A percentile compares a stretch with the other conserved stretches of the same genome.
phyloP scores from a whole-genome alignment of 176 grass and related monocot species.

The Avena eriantha region DNA sequence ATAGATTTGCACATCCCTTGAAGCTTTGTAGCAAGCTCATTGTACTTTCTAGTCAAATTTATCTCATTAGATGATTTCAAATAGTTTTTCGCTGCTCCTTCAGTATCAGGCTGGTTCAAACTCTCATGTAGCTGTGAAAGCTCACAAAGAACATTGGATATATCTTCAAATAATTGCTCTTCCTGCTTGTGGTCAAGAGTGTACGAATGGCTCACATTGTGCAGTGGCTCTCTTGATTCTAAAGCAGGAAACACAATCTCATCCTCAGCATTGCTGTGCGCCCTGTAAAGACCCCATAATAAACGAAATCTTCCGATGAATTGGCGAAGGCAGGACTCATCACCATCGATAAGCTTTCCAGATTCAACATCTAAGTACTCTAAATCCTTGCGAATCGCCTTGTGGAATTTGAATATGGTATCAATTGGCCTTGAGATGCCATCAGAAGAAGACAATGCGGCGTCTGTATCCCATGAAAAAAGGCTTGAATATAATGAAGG shows the following conservation, averaged over 20 bases:
- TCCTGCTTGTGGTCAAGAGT: slow-evolving; percentile 99
- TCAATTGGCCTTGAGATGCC: slow-evolving; percentile 86
- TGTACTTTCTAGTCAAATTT: slow-evolving; percentile 74
- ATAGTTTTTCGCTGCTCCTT: slow-evolving; percentile 33
- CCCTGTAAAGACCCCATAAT: slow-evolving; percentile 93
- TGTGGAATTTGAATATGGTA: slow-evolving; percentile 99
- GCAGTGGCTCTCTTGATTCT: slow-evolving; percentile 92
- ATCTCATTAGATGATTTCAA: slow-evolving; percentile 29
- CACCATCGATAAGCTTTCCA: slow-evolving; percentile 82
- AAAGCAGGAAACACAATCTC: slow-evolving; percentile 98
- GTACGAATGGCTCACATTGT: slow-evolving; percentile 98
- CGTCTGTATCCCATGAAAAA: slow-evolving; percentile 84
- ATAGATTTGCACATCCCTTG: slow-evolving; percentile 99
- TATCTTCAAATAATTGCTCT: slow-evolving; percentile 93
- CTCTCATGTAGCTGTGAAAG: slow-evolving; percentile 78
- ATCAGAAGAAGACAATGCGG: slow-evolving; percentile 55
- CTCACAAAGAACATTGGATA: slow-evolving; percentile 72
- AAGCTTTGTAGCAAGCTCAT: slow-evolving; percentile 93
- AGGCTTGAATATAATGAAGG: slow-evolving; percentile 92
- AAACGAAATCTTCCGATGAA: slow-evolving; percentile 96
- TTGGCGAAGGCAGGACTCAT: slow-evolving; percentile 72
- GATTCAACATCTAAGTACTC: slow-evolving; percentile 95
- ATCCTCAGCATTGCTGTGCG: slow-evolving; percentile 99
- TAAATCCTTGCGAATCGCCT: slow-evolving; percentile 96
- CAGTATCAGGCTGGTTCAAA: slow-evolving; percentile 24